Evolutionary conservation across 1,284 basidiomycete genomes (phyloP), one percentile per base, ranked within the genome.

Genomic region (Rhodotorula sp.): DNA sequence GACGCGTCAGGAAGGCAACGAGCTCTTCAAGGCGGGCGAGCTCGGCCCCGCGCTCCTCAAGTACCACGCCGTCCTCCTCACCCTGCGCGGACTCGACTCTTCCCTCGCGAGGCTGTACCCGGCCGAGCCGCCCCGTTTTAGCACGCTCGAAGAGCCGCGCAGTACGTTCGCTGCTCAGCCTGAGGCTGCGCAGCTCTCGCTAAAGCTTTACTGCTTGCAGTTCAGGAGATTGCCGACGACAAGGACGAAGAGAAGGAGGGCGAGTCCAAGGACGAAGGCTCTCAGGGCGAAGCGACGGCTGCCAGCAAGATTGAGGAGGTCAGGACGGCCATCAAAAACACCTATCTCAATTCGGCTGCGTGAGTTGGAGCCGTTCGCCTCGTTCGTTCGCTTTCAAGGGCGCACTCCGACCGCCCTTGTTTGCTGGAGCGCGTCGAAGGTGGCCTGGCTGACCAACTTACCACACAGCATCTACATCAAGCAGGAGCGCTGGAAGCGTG

Each of bases 31-130:
- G 65, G 12, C 17, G 13, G 69, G 69, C 12, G 72, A 75, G 41
- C 53, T 67, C 27, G 9, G 42, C 1, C 55, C 54, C 23, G 74
- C 74, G 0, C 46, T 75, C 21, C 48, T 49, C 42, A 65, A 54
- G 41, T 75, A 75, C 62, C 64, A 73, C 55, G 25, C 27, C 10
- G 72, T 73, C 42, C 49, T 75, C 42, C 25, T 71, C 45, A 13
- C n/a, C 7, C 62, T 75, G 42, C 53, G 48, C 27, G 74, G 74
- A 4, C 48, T 68, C 55, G 49, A 68, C 17, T 58, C 49, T 0
- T 44, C 61, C 41, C 21, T 49, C n/a, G 13, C 46, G 13, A 7
- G 8, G n/a, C 9, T 27, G 17, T 52, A 59, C n/a, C 10, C 27
- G 8, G 0, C 23, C 17, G 23, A 34, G n/a, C 12, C 21, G 7